A percentile compares a stretch with the other conserved stretches of the same genome.
Conservation (phyloP, 805 yeast genomes). For the Cyberlindnera xylosilytica region DNA sequence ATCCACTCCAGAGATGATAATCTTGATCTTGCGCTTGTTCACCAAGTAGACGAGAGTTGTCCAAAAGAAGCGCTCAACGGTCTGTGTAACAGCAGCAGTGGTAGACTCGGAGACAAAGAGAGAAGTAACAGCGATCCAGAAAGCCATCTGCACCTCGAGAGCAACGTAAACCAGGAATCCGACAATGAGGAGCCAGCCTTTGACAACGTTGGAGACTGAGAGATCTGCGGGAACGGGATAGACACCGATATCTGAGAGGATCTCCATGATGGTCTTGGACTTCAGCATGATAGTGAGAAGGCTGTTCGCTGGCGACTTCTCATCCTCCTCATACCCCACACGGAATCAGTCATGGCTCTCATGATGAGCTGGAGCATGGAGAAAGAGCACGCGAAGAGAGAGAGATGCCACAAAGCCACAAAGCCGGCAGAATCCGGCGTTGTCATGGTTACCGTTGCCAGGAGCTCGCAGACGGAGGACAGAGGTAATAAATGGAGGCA, state of each 20-base stretch:
- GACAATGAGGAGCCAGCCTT: conserved; percentile 21
- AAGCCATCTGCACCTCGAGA: conserved; percentile 10
- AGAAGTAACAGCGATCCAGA: conserved; percentile 6
- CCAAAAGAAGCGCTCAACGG: conserved; percentile 19
- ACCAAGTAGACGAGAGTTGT: conserved; percentile 18
- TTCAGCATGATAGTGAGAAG: conserved; percentile 3
- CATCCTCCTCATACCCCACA: too few relatives aligned
- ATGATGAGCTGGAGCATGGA: too few relatives aligned
- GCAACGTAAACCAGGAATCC: conserved; percentile 10
- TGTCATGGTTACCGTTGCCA: too few relatives aligned
- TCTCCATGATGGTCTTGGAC: conserved; percentile 10
- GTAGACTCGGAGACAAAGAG: conserved; percentile 7
- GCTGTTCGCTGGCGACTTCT: too few relatives aligned
- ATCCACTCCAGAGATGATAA: conserved; percentile 27
- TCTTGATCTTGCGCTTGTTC: conserved; percentile 24
- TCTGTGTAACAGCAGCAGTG: neutral
- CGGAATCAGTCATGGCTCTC: too few relatives aligned
- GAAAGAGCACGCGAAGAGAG: too few relatives aligned
- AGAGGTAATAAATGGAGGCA: too few relatives aligned
- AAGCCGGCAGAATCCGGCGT: too few relatives aligned
- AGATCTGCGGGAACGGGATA: conserved; percentile 22
- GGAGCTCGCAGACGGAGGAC: too few relatives aligned
- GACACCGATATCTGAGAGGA: conserved; percentile 20
- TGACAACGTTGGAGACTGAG: conserved; percentile 14
- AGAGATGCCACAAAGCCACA: too few relatives aligned